Conservation (phyloP, 2,329 filamentous ascomycete genomes). For the Fusarium albosuccineum region DNA sequence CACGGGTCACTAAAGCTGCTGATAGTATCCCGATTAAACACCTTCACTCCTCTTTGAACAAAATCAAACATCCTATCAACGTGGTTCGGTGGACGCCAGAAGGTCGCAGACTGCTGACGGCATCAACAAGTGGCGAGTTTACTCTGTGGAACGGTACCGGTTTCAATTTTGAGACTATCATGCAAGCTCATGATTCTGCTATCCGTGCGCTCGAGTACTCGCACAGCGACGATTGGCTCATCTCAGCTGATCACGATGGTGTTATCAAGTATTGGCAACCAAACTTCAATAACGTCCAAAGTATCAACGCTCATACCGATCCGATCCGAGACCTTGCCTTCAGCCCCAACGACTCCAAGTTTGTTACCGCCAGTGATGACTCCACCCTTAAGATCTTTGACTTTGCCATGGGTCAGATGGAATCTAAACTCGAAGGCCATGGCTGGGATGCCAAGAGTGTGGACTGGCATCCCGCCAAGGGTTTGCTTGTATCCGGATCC, state of each 20-base stretch:
- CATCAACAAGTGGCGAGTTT: conserved; percentile 96
- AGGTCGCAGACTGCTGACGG: conserved; percentile 89
- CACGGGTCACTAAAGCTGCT: conserved; percentile 78
- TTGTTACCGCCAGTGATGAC: conserved; percentile 96
- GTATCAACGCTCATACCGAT: conserved; percentile 90
- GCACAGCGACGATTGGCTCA: conserved; percentile 95
- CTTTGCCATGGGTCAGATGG: conserved; percentile 87
- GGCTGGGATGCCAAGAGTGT: conserved; percentile 98
- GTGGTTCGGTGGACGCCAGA: conserved; percentile 98
- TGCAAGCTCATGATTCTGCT: conserved; percentile 94
- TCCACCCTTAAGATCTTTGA: conserved; percentile 95
- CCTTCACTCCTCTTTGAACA: conserved; percentile 97
- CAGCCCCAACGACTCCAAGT: conserved; percentile 93
- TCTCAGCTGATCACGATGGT: conserved; percentile 95
- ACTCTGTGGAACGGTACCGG: conserved; percentile 99
- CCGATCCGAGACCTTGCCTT: conserved; percentile 93
- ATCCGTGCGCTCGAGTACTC: conserved; percentile 89
- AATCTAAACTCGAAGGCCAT: conserved; percentile 89
- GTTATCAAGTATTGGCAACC: conserved; percentile 99
- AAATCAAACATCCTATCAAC: conserved; percentile 97
- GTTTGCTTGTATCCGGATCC: conserved; percentile 92
- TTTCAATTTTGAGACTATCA: conserved; percentile 99
- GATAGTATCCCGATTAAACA: conserved; percentile 95
- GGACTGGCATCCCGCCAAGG: conserved; percentile 97
- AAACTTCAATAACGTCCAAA: conserved; percentile 99